Evolutionary conservation across 371 early-diverging fungal genomes (phyloP).

Genomic region (Apophysomyces trapeziformis): DNA sequence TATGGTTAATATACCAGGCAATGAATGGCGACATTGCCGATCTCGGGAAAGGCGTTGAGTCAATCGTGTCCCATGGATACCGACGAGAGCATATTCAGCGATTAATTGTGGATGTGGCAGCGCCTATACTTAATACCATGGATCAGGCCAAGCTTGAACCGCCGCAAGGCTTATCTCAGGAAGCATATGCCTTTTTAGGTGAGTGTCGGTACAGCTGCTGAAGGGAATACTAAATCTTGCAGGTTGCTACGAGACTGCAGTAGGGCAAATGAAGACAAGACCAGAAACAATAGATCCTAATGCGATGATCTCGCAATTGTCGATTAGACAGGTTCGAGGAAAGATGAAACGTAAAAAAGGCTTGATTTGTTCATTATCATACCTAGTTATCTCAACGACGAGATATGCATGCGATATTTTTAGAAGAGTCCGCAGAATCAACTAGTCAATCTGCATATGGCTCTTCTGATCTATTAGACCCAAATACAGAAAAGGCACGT

Average conservation of each 20-base stretch:
- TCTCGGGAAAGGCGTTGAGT: constrained; percentile 12
- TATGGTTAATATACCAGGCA: constrained; percentile 21
- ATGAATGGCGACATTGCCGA: constrained; percentile 3
- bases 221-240: constrained; percentile 36
- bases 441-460: background rate
- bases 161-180: constrained; percentile 40
- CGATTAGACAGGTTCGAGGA: background rate
- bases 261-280: constrained; percentile 11
- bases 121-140: constrained; percentile 52
- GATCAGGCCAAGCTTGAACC: constrained; percentile 45
- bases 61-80: constrained; percentile 37
- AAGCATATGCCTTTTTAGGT: constrained; percentile 58
- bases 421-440: constrained; percentile 11
- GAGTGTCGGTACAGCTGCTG: constrained; percentile 8
- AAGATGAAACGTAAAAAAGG: background rate
- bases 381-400: background rate
- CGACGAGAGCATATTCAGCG: constrained; percentile 41
- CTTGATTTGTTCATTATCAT: background rate
- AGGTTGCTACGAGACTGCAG: constrained; percentile 69
- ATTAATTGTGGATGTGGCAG: constrained; percentile 47
- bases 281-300: constrained; percentile 6
- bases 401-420: constrained; percentile 14
- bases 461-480: constrained; percentile 28
- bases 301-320: background rate
- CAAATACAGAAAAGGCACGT: constrained; percentile 46